Conservation (phyloP, 805 yeast species). For the Limtongia smithiae region DNA sequence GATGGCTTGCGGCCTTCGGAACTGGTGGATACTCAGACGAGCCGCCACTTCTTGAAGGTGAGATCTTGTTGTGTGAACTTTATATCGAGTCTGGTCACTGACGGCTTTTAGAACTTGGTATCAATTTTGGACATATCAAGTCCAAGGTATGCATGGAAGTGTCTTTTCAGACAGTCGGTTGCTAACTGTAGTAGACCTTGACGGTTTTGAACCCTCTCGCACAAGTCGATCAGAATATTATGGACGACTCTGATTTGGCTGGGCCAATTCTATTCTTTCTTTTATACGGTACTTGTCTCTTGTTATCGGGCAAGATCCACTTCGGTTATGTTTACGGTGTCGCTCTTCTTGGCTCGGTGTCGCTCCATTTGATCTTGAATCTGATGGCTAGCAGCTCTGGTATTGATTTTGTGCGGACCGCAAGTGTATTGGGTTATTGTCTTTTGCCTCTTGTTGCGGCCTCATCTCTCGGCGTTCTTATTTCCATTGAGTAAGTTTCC, state of each 20-base stretch:
- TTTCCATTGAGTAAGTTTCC: slow-evolving; percentile 52
- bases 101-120: slow-evolving; percentile 74
- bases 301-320: slow-evolving; percentile 87
- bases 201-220: slow-evolving; percentile 81
- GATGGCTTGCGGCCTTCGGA: slow-evolving; percentile 86
- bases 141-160: slow-evolving; percentile 43
- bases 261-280: slow-evolving; percentile 91
- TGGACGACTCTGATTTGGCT: slow-evolving; percentile 88
- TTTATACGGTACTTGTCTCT: slow-evolving; percentile 74
- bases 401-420: slow-evolving; percentile 60
- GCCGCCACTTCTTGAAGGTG: slow-evolving; percentile 73
- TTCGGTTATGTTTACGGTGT: slow-evolving; percentile 97
- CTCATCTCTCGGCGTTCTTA: slow-evolving; percentile 64
- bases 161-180: neutral
- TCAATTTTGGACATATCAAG: slow-evolving; percentile 83
- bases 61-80: neutral
- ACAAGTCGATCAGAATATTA: slow-evolving; percentile 63
- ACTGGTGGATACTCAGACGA: slow-evolving; percentile 94
- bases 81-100: too few species aligned
- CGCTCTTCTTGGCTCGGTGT: slow-evolving; percentile 82
- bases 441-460: slow-evolving; percentile 80
- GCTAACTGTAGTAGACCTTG: slow-evolving; percentile 46
- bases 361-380: slow-evolving; percentile 79
- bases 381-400: slow-evolving; percentile 61
- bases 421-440: slow-evolving; percentile 92